Conservation (phyloP, 192 early-diverging fungal species). For the Allomyces arbusculus region DNA sequence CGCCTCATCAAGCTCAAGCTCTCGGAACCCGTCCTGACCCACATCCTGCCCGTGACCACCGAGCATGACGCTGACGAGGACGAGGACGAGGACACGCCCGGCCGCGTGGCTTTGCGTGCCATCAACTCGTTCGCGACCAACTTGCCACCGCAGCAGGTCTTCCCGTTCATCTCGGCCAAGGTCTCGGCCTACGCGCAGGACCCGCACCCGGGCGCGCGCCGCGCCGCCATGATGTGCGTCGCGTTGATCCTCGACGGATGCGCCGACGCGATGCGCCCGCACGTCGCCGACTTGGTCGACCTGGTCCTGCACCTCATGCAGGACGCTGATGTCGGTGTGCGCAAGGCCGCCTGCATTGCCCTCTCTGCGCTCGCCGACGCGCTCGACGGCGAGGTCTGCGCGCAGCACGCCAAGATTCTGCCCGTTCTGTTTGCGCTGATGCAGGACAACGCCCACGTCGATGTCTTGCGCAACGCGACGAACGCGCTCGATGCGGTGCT, state of each 20-base stretch:
- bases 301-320: slow-evolving; percentile 57
- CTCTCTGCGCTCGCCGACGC: slow-evolving; percentile 60
- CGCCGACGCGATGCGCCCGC: slow-evolving; percentile 59
- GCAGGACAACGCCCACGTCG: slow-evolving; percentile 41
- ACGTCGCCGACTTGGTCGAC: slow-evolving; percentile 55
- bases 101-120: slow-evolving; percentile 37
- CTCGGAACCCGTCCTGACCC: slow-evolving; percentile 51
- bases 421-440: slow-evolving; percentile 69
- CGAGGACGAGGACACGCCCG: slow-evolving; percentile 26
- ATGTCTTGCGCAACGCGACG: slow-evolving; percentile 56
- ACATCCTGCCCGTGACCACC: slow-evolving; percentile 61
- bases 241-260: slow-evolving; percentile 64
- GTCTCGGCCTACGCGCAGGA: slow-evolving; percentile 64
- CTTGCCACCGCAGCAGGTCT: slow-evolving; percentile 69
- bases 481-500: slow-evolving; percentile 77
- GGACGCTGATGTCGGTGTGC: slow-evolving; percentile 55
- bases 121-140: slow-evolving; percentile 63
- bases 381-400: slow-evolving; percentile 55
- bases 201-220: slow-evolving; percentile 47
- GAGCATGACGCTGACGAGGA: slow-evolving; percentile 61
- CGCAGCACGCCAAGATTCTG: slow-evolving; percentile 58
- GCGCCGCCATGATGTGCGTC: slow-evolving; percentile 73
- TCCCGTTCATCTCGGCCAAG: slow-evolving; percentile 50
- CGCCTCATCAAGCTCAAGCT: slow-evolving; percentile 48
- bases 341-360: slow-evolving; percentile 72